Evolutionary conservation across 768 basidiomycete genomes (phyloP), one percentile per base, ranked within the genome.

Genomic region (Leccinum barrowsii): DNA sequence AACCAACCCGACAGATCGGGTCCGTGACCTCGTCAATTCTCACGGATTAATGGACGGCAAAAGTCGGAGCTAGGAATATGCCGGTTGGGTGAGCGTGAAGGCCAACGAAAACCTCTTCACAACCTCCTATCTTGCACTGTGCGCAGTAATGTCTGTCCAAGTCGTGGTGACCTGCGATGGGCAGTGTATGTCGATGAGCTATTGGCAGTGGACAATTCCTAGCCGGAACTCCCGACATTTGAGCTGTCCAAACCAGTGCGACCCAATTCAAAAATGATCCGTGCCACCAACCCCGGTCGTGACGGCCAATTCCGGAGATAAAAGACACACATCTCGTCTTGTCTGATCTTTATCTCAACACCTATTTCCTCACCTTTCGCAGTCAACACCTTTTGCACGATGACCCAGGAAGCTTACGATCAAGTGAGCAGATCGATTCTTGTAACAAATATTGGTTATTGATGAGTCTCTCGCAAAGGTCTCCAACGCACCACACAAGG

Each of bases 401-500:
- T 67, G 60, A 56, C 55, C 57, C 47, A 21, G 44, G 58, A 65
- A 0, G 69, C 67, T 2, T 63, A 65, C 40, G 42, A 66, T 0
- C 0, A 66, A 52, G 73, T 73, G 34, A 28, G 69, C 59, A n/a
- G 6, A 51, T 50, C 46, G 3, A 50, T 40, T 26, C 13, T 6
- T 13, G 5, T 32, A 37, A 28, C 4, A 22, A 8, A 17, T 8
- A 19, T 5, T 11, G 5, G 4, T 35, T 2, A n/a, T 51, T 62
- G 35, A 65, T 44, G 6, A 24, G 19, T 57, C 32, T 44, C 32
- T 17, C 32, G 50, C 24, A 52, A 60, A 86, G 84, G 78, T 80
- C 48, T 26, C 53, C 21, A 79, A 78, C 52, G 76, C 77, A 15
- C 78, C 77, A 11, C 86, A 87, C 76, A 73, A 85, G 73, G 82